A percentile compares a stretch with the other conserved stretches of the same genome.
phyloP scores from a whole-genome alignment of 352 stramenopile genomes.

The Pythium chondricola region DNA sequence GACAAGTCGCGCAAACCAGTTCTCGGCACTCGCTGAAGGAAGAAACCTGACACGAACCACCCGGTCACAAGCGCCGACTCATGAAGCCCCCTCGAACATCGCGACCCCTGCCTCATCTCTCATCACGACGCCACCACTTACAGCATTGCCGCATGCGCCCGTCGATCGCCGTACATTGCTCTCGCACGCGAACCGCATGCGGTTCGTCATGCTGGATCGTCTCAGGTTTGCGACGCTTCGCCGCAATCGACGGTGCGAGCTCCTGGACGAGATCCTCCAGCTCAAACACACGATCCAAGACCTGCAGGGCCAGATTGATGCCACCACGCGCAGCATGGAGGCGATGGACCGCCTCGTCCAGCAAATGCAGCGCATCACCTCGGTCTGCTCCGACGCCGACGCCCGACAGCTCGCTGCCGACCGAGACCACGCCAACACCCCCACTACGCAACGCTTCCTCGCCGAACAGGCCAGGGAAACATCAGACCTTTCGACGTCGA shows the following conservation, averaged over 20 bases:
- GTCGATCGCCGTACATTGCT: slow-evolving; percentile 9
- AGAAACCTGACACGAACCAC: too few relatives aligned
- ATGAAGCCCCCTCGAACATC: too few relatives aligned
- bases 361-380: slow-evolving; percentile 25
- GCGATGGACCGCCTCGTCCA: slow-evolving; percentile 27
- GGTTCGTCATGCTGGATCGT: slow-evolving; percentile 7
- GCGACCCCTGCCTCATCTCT: too few relatives aligned
- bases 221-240: slow-evolving; percentile 12
- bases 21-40: too few relatives aligned
- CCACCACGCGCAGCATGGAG: slow-evolving; percentile 28
- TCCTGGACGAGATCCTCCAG: slow-evolving; percentile 31
- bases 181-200: slow-evolving; percentile 12
- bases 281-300: slow-evolving; percentile 23
- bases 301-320: slow-evolving; percentile 31
- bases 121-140: too few relatives aligned
- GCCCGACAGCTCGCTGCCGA: slow-evolving; percentile 8
- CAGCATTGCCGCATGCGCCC: too few relatives aligned
- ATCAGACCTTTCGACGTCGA: not conserved
- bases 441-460: not conserved
- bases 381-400: too few relatives aligned
- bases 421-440: not conserved
- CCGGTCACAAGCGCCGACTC: too few relatives aligned
- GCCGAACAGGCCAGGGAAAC: too few relatives aligned
- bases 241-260: slow-evolving; percentile 18
- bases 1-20: too few relatives aligned